Conservation (phyloP, 306 rosid genomes). For the Datisca glomerata region DNA sequence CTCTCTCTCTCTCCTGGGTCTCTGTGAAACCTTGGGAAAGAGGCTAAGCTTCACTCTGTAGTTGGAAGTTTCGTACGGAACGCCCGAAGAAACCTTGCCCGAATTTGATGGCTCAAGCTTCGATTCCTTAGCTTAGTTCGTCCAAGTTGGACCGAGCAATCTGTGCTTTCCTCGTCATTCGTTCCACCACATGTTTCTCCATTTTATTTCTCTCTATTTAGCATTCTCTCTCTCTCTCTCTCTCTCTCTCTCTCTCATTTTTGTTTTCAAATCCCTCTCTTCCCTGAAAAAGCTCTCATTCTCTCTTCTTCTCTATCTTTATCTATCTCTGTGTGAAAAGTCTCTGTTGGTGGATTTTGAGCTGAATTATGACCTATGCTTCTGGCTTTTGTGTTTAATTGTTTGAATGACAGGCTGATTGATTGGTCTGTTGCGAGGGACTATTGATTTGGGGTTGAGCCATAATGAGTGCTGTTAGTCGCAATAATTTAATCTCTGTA, state of each 20-base stretch:
- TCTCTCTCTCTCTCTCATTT: slow-evolving; percentile 1
- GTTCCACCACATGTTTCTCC: slow-evolving; percentile 28
- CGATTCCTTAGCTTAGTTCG: slow-evolving; percentile 6
- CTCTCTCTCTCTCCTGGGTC: background rate
- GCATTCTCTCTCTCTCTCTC: slow-evolving; percentile 9
- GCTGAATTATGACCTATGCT: background rate
- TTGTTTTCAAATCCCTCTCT: background rate
- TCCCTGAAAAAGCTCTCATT: background rate
- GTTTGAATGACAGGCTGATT: slow-evolving; percentile 5
- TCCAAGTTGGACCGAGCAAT: slow-evolving; percentile 27
- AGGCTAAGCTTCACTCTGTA: slow-evolving; percentile 7
- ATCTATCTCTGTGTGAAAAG: background rate
- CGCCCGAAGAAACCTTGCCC: slow-evolving; percentile 4
- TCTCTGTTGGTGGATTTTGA: background rate
- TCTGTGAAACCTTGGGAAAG: slow-evolving; percentile 10
- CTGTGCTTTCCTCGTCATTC: slow-evolving; percentile 23
- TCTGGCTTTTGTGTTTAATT: background rate
- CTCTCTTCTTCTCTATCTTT: background rate
- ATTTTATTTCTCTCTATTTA: slow-evolving; percentile 5
- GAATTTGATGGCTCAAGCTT: slow-evolving; percentile 20
- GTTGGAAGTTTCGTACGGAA: background rate
- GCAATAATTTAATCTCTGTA: slow-evolving; percentile 41
- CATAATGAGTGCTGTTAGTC: slow-evolving; percentile 46
- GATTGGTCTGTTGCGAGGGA: slow-evolving; percentile 9
- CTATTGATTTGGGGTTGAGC: slow-evolving; percentile 8